Evolutionary conservation across 2,329 filamentous ascomycete genomes (phyloP).

Genomic region (Teratosphaeria gauchensis): DNA sequence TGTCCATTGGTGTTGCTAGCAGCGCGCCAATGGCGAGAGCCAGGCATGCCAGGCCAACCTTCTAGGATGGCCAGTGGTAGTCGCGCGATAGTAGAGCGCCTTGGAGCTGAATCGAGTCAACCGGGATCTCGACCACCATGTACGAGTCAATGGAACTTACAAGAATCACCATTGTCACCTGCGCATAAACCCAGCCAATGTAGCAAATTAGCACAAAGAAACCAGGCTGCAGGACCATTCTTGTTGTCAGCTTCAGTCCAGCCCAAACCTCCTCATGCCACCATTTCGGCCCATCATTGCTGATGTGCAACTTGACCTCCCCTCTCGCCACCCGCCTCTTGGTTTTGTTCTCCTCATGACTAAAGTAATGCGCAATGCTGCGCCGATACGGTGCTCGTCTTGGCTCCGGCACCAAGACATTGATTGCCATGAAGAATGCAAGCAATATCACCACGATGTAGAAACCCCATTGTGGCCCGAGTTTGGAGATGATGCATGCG

Average conservation of each 20-base stretch:
- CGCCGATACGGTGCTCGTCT: slow-evolving; percentile 58
- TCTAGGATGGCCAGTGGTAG: slow-evolving; percentile 54
- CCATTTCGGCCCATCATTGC: slow-evolving; percentile 61
- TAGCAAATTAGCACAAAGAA: slow-evolving; percentile 66
- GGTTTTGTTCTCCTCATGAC: slow-evolving; percentile 35
- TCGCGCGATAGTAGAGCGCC: slow-evolving; percentile 61
- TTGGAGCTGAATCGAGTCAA: slow-evolving; percentile 40
- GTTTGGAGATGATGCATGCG: slow-evolving; percentile 54
- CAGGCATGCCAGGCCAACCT: slow-evolving; percentile 57
- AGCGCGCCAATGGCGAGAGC: slow-evolving; percentile 59
- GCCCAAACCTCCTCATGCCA: slow-evolving; percentile 70
- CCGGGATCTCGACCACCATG: not conserved
- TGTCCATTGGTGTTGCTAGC: slow-evolving; percentile 62
- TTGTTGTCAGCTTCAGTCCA: slow-evolving; percentile 53
- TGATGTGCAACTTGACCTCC: slow-evolving; percentile 67
- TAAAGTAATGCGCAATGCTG: slow-evolving; percentile 55
- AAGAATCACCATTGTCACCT: slow-evolving; percentile 63
- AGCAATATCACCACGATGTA: slow-evolving; percentile 62
- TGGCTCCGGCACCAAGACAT: slow-evolving; percentile 63
- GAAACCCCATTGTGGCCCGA: slow-evolving; percentile 64
- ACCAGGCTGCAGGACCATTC: slow-evolving; percentile 65
- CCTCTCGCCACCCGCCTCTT: slow-evolving; percentile 54
- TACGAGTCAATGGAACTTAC: slow-evolving; percentile 31
- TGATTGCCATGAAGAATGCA: slow-evolving; percentile 55
- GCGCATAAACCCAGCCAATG: slow-evolving; percentile 67